A percentile compares a stretch with the other conserved stretches of the same genome.
Evolutionary conservation across 345 rosid species (phyloP).

Genomic region (Rubroshorea leprosula): DNA sequence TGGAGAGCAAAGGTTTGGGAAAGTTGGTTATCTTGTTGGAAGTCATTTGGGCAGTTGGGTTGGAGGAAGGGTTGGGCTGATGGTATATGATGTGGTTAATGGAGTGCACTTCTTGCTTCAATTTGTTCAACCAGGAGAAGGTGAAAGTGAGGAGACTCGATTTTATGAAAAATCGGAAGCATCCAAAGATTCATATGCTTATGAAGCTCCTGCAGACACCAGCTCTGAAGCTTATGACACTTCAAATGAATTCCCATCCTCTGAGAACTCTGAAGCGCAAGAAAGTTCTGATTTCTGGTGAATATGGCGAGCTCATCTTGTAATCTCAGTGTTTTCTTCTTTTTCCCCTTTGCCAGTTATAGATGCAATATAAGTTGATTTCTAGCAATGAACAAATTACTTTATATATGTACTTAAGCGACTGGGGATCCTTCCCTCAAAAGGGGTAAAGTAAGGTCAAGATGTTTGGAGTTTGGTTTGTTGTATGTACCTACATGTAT

Average conservation of each 20-base stretch:
- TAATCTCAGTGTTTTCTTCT: background rate
- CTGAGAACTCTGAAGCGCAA: background rate
- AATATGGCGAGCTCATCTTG: constrained; percentile 3
- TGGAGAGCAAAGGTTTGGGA: constrained; percentile 79
- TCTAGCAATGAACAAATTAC: background rate
- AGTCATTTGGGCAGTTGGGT: constrained; percentile 93
- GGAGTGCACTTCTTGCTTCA: constrained; percentile 52
- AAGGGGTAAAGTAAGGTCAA: background rate
- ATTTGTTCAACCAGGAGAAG: constrained; percentile 6
- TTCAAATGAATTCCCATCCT: background rate
- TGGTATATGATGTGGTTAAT: constrained; percentile 79
- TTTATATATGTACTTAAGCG: background rate
- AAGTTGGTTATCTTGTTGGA: constrained; percentile 82
- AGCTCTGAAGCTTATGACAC: constrained; percentile 2
- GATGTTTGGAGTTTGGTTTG: background rate
- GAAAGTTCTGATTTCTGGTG: constrained; percentile 17
- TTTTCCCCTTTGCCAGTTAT: background rate
- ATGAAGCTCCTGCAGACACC: background rate
- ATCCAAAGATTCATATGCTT: constrained; percentile 6
- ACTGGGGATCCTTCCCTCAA: background rate
- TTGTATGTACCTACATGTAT: background rate
- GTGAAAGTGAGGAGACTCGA: background rate
- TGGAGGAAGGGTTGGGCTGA: constrained; percentile 89
- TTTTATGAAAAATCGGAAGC: constrained; percentile 4
- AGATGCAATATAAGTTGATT: constrained; percentile 2